Conservation (phyloP, 2,329 filamentous ascomycete genomes). For the Magnaporthiopsis incrustans region DNA sequence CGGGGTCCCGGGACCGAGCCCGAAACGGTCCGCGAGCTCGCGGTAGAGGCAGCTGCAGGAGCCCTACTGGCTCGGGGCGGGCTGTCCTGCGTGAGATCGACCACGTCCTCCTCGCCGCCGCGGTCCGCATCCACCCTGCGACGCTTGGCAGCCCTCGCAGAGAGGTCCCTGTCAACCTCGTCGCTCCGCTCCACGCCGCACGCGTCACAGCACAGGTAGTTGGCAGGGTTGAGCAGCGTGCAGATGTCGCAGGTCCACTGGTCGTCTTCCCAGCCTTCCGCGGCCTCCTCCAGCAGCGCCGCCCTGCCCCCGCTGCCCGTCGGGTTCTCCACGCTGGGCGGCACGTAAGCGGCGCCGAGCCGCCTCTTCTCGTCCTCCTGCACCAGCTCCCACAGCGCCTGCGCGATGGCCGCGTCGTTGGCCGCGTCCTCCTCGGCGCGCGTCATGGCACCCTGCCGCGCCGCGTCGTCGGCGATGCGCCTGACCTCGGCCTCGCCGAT, state of each 20-base stretch:
- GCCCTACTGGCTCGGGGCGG: not conserved
- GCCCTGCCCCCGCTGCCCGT: slow-evolving; percentile 33
- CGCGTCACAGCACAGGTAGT: slow-evolving; percentile 47
- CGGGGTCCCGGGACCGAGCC: slow-evolving; percentile 2
- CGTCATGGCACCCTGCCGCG: slow-evolving; percentile 68
- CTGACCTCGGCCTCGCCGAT: slow-evolving; percentile 58
- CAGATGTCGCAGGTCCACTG: slow-evolving; percentile 47
- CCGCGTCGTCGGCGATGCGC: slow-evolving; percentile 54
- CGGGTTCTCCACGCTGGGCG: slow-evolving; percentile 41
- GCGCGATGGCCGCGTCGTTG: slow-evolving; percentile 78
- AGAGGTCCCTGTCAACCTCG: slow-evolving; percentile 12
- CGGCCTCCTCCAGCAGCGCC: slow-evolving; percentile 15
- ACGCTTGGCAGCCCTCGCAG: slow-evolving; percentile 6
- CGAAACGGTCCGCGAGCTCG: not conserved
- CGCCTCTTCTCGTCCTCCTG: slow-evolving; percentile 62
- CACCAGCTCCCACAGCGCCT: slow-evolving; percentile 78
- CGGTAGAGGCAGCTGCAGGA: too few species aligned
- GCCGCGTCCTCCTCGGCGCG: slow-evolving; percentile 82
- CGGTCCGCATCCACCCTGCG: slow-evolving; percentile 4
- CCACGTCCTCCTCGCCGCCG: not conserved
- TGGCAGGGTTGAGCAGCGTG: slow-evolving; percentile 46
- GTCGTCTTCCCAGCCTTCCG: slow-evolving; percentile 4
- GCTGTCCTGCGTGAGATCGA: slow-evolving; percentile 2
- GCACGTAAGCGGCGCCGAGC: slow-evolving; percentile 47
- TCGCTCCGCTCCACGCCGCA: slow-evolving; percentile 38